Evolutionary conservation across 495 filamentous ascomycete species (phyloP), one percentile per base, ranked within the genome.

Genomic region (Hypoxylon lienhwacheense): DNA sequence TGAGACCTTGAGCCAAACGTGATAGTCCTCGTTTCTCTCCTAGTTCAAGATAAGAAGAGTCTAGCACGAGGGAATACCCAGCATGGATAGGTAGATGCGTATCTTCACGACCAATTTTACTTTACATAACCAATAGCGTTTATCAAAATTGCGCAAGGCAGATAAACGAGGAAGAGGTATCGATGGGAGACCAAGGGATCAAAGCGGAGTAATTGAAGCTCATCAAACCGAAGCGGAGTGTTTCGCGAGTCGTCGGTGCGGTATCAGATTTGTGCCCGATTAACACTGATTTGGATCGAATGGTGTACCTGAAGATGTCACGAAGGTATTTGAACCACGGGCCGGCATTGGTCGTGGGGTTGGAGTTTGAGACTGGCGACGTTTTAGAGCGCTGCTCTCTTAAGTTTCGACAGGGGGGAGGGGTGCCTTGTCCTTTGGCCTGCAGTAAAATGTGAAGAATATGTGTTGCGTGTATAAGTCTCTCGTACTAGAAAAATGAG

Each of bases 361-460:
- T 20, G 25, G 53, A 58, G 68, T 73, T 28, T 74, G 73, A 76
- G 73, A 77, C 73, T 68, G 58, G 64, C 35, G 37, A 15, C 69
- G 73, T 76, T 70, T 72, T 69, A 70, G 69, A 61, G 57, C 59
- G 72, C 64, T 66, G 59, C 66, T 64, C 54, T 66, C 19, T 60
- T 66, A 40, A 51, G 70, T 72, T 73, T 76, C 70, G 70, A 69
- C 72, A 73, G 67, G 68, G 70, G 64, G 58, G 37, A 44, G 19
- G 45, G 48, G 20, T 8, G 20, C n/a, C 37, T 53, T 40, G 45
- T 47, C 46, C 46, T 41, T 55, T 36, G 36, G 19, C 28, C 22
- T 19, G 32, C 40, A 50, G 11, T 41, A 29, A 41, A 47, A 50
- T 57, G 6, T 25, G 6, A 12, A 21, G 5, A 33, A 16, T 24